Conservation (phyloP, 371 early-diverging fungal species). For the Mucor saturninus region DNA sequence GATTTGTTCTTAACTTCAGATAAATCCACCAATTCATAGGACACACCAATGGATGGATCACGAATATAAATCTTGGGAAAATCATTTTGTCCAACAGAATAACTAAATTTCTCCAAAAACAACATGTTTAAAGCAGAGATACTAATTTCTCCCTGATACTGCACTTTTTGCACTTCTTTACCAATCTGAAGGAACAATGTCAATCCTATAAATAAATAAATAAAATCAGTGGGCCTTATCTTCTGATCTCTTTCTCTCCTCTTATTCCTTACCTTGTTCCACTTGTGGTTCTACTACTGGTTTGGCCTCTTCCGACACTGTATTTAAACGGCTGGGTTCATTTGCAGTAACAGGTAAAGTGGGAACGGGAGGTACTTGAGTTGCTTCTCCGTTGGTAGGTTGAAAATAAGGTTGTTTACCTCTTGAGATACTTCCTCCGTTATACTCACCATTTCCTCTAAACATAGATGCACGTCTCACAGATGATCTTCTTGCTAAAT, state of each 20-base stretch:
- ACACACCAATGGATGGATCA: conserved; percentile 61
- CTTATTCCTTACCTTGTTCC: conserved; percentile 10
- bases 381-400: conserved; percentile 6
- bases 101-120: conserved; percentile 69
- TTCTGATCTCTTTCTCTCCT: not conserved
- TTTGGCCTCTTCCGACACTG: conserved; percentile 28
- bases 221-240: not conserved
- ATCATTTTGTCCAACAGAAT: conserved; percentile 64
- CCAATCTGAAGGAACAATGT: conserved; percentile 63
- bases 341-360: conserved; percentile 25
- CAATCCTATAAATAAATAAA: conserved; percentile 18
- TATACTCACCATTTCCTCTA: conserved; percentile 31
- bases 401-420: conserved; percentile 14
- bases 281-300: conserved; percentile 5
- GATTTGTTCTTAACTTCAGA: conserved; percentile 65
- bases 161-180: conserved; percentile 64
- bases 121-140: conserved; percentile 67
- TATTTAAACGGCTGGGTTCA: conserved; percentile 9
- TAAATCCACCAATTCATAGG: conserved; percentile 74
- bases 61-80: conserved; percentile 74
- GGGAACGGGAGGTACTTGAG: conserved; percentile 45
- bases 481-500: conserved; percentile 50
- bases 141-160: conserved; percentile 62
- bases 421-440: conserved; percentile 13
- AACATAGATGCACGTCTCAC: conserved; percentile 57